Base-by-base conservation (phyloP, 768 basidiomycete genomes). In the Boletellus ananiceps region DNA sequence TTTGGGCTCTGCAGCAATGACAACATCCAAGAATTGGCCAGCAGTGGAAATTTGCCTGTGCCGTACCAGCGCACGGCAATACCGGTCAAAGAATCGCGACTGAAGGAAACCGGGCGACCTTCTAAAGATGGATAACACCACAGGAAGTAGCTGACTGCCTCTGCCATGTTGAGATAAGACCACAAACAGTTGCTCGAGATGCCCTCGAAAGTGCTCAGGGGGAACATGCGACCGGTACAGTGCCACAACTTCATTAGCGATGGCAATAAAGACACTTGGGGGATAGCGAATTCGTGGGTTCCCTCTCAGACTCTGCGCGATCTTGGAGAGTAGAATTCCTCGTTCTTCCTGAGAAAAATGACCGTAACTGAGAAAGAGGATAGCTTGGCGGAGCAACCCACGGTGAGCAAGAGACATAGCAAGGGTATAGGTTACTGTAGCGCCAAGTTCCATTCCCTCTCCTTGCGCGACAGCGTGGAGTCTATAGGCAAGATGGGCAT, bases 101-200 rank as follows among this genome's bases (percentile, higher is more conserved):
- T 69, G 68, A 78, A 79, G 57, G 46, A 74, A 77, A 5, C 44
- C 14, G 0, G 74, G 71, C 2, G 59, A 61, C 12, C 51, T 61
- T 9, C 46, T 44, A 38, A 70, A 56, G 29, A 84, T 64, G 40
- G 60, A 62, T 50, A 73, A 63, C 36, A 82, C 63, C 21, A 81
- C 55, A 36, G 64, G 52, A 1, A 77, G 55, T 8, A 75, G 69
- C 18, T 64, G 58, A 0, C 58, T 53, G 8, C 74, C 64, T 38
- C 74, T 68, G 11, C 63, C 68, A 4, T 72, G 69, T 47, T 15
- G 74, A 61, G 65, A 77, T 57, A 47, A 74, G 60, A 25, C 59
- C 59, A 48, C 42, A 42, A 81, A 63, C 23, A 78, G 69, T 44
- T 72, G 75, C 11, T 77, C 73, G 31, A 83, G 59, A n/a, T 61